phyloP scores from a whole-genome alignment of 2,329 filamentous ascomycete genomes.

The Conoideocrella luteorostrata region DNA sequence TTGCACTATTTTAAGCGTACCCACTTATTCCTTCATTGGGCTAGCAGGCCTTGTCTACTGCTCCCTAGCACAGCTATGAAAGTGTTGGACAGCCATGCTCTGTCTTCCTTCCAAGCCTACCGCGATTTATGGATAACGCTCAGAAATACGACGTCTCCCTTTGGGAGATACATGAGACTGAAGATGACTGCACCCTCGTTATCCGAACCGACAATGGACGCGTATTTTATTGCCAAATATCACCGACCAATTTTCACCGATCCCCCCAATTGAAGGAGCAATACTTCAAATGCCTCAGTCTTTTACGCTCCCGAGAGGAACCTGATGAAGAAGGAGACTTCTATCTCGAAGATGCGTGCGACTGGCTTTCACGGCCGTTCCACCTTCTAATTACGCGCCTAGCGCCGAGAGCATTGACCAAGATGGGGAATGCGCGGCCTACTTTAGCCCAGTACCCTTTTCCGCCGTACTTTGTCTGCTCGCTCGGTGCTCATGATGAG shows the following conservation, averaged over 20 bases:
- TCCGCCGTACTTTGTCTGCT: background rate
- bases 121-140: too few species aligned
- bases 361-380: background rate
- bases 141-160: too few species aligned
- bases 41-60: too few species aligned
- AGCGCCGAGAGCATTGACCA: background rate
- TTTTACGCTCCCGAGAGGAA: background rate
- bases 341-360: conserved; percentile 1
- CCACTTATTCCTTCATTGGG: too few species aligned
- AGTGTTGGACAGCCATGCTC: too few species aligned
- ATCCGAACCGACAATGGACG: conserved; percentile 12
- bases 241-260: conserved; percentile 7
- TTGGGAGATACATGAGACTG: conserved; percentile 13
- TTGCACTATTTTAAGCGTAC: too few species aligned
- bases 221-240: conserved; percentile 1
- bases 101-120: too few species aligned
- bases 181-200: conserved; percentile 13
- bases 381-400: background rate
- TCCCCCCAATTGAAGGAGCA: conserved; percentile 4
- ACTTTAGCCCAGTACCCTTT: background rate
- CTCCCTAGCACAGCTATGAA: too few species aligned
- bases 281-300: conserved; percentile 13
- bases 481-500: background rate
- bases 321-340: background rate
- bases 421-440: background rate